These are phyloP conservation scores for Scenedesmus sp. DNA, from an alignment of 163 green algal genomes.

Conservation along the genomic window DNA sequence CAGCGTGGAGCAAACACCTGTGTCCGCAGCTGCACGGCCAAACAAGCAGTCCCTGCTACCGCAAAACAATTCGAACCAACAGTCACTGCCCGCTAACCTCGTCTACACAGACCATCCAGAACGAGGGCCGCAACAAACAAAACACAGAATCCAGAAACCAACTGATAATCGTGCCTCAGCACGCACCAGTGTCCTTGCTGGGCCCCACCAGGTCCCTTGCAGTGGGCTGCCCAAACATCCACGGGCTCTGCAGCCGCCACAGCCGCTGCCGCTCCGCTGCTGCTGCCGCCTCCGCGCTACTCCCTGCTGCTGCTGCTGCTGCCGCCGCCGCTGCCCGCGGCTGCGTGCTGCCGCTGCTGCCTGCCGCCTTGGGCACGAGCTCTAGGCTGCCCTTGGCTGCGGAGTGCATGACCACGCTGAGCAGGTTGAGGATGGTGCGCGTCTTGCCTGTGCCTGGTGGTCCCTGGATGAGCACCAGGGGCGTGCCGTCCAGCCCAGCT, in stretches of 20 bases:
- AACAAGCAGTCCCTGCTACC: not conserved
- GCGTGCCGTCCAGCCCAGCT: slow-evolving; percentile 77
- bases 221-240: slow-evolving; percentile 66
- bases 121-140: not conserved
- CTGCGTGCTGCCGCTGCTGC: not conserved
- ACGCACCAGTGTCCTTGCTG: slow-evolving; percentile 5
- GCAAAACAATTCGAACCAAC: not conserved
- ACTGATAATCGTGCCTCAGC: too few relatives aligned
- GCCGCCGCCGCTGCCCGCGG: not conserved
- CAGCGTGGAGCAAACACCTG: slow-evolving; percentile 32
- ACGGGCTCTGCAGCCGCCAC: slow-evolving; percentile 70
- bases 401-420: slow-evolving; percentile 91
- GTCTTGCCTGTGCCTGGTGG: slow-evolving; percentile 97
- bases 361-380: slow-evolving; percentile 39
- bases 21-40: slow-evolving; percentile 43
- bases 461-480: slow-evolving; percentile 91
- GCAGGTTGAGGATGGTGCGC: slow-evolving; percentile 92
- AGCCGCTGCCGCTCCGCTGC: slow-evolving; percentile 54
- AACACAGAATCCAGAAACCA: not conserved
- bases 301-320: not conserved
- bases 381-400: slow-evolving; percentile 64
- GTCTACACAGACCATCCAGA: not conserved
- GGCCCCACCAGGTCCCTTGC: slow-evolving; percentile 36
- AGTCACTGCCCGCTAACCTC: not conserved
- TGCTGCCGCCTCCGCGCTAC: not conserved